Evolutionary conservation across 192 early-diverging fungal genomes (phyloP), one percentile per base, ranked within the genome.

Genomic region (Coemansia sp.): DNA sequence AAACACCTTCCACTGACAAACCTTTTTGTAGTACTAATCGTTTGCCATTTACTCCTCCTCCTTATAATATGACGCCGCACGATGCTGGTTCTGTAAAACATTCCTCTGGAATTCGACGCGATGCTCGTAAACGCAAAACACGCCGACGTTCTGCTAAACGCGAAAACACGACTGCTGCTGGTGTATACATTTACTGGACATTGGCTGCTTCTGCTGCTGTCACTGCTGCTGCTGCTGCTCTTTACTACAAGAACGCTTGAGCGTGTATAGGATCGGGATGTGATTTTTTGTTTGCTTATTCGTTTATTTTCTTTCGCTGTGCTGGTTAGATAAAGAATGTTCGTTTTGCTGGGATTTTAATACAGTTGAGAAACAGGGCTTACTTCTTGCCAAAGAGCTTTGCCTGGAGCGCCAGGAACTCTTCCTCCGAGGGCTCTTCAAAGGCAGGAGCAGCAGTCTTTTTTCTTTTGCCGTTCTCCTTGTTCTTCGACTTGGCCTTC

Each of bases 351-450:
- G 38, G 38, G 22, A 14, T 2, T 25, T 40, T 14, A 57, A 57
- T 36, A 36, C 33, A 57, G 14, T 19, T 10, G 31, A 61, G 22
- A 34, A 9, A 14, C 38, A 40, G 37, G n/a, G 37, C 10, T 27
- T 69, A 64, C 50, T 84, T 81, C 47, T 75, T 83, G 30, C 59
- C 79, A 70, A 84, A 81, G 27, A 89, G 54, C 61, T 79, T 83
- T 37, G 75, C 81, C 57, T 87, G 88, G 2, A 86, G 68, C 4
- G 82, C 81, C 56, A 75, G 68, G 53, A 89, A 89, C 67, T 90
- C 87, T 30, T 86, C 89, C 22, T 90, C 88, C 0, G 69, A 79
- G 22, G 85, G 85, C 48, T 82, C 76, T 4, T 38, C 52, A 23
- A 72, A 62, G 0, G 64, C 55, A 0, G 57, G n/a, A 10, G 53